These are phyloP conservation scores for Plantago lanceolata DNA, from an alignment of 305 asterid species.

Conservation along the genomic window DNA sequence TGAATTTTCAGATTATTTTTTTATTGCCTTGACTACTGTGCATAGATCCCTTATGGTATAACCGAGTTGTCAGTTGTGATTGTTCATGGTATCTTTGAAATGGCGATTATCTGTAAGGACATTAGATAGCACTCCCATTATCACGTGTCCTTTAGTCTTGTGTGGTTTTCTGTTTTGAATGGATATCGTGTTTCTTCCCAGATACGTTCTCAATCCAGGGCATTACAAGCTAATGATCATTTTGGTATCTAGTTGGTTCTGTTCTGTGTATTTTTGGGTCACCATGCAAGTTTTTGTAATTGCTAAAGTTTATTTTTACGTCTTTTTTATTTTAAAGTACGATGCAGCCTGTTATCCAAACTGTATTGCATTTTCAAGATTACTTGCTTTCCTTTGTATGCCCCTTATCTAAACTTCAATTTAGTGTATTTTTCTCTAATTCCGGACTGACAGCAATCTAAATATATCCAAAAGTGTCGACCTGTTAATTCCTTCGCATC, in stretches of 20 bases:
- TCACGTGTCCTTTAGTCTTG: not conserved
- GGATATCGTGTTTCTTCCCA: not conserved
- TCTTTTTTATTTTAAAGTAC: not conserved
- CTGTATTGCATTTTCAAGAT: not conserved
- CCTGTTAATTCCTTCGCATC: too few species aligned
- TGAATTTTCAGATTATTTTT: not conserved
- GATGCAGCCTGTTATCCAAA: not conserved
- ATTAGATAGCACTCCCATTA: not conserved
- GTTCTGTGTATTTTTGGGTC: not conserved
- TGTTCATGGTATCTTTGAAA: not conserved
- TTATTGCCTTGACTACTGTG: not conserved
- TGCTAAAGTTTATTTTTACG: not conserved
- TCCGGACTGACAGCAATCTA: too few species aligned
- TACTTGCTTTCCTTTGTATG: too few species aligned
- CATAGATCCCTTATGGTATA: not conserved
- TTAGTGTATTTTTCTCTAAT: too few species aligned
- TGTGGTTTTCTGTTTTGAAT: too few species aligned
- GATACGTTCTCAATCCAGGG: not conserved
- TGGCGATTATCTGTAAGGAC: not conserved
- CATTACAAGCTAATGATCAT: not conserved
- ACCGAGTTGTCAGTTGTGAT: not conserved
- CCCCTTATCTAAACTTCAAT: too few species aligned
- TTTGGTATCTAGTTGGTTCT: not conserved
- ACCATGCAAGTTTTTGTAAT: not conserved
- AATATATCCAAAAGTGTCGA: too few species aligned